These are phyloP conservation scores for Saccharomycopsis selenospora DNA, from an alignment of 805 yeast genomes.

Conservation along the genomic window DNA sequence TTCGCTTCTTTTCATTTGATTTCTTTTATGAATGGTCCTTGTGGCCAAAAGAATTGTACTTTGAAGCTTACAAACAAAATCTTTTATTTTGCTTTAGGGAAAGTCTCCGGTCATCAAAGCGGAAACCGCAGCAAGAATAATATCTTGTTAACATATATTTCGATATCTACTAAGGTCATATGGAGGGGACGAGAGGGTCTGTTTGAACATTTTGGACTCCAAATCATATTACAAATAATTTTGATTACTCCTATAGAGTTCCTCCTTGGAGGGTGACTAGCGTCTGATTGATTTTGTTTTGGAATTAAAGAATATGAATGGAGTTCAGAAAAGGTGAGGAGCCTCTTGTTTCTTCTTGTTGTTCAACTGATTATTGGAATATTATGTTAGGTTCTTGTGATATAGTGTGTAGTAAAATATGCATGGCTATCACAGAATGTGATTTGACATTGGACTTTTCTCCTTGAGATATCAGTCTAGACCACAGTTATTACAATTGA, in stretches of 20 bases:
- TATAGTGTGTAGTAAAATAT: constrained; percentile 1
- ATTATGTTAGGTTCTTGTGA: background rate
- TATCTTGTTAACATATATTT: constrained; percentile 11
- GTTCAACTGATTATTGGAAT: background rate
- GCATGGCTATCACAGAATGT: constrained; percentile 7
- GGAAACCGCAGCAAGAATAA: constrained; percentile 20
- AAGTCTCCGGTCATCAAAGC: constrained; percentile 23
- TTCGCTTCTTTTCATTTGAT: background rate
- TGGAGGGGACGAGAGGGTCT: too few relatives aligned
- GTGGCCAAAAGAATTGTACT: constrained; percentile 20
- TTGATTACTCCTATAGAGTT: background rate
- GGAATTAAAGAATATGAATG: background rate
- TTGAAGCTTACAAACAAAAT: constrained; percentile 21
- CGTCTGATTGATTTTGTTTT: background rate
- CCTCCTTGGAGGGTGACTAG: background rate
- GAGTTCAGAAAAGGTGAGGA: too few relatives aligned
- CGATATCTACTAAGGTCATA: background rate
- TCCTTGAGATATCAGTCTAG: constrained; percentile 11
- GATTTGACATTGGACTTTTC: constrained; percentile 19
- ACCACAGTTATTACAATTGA: constrained; percentile 21
- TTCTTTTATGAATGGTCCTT: background rate
- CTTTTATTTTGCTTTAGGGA: constrained; percentile 20
- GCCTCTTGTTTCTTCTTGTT: too few relatives aligned
- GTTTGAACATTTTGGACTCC: too few relatives aligned
- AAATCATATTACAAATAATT: background rate